Conservation (phyloP, 768 basidiomycete species). For the Krasilnikovozyma curviuscula region DNA sequence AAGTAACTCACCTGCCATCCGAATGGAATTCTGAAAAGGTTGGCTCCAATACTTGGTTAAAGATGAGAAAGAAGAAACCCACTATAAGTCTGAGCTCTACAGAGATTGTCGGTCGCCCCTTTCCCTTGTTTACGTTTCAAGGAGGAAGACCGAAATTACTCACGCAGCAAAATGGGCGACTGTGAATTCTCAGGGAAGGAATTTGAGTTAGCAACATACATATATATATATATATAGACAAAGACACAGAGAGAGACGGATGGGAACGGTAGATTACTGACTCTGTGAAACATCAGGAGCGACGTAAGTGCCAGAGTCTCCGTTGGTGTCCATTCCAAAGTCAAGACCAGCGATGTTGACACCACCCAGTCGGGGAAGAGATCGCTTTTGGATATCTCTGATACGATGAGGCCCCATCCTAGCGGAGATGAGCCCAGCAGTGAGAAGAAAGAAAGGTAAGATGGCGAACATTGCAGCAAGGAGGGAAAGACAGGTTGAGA, state of each 20-base stretch:
- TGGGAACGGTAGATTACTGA: not conserved
- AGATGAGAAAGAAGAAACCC: not conserved
- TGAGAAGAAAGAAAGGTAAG: too few relatives aligned
- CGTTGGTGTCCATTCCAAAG: conserved; percentile 1
- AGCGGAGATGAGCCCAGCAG: too few relatives aligned
- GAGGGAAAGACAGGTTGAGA: too few relatives aligned
- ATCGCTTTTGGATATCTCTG: too few relatives aligned
- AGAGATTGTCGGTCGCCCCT: not conserved
- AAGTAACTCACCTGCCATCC: too few relatives aligned
- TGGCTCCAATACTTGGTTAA: not conserved
- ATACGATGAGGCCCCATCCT: too few relatives aligned
- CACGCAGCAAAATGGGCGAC: conserved; percentile 2
- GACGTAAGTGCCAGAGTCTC: not conserved
- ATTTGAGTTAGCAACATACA: too few relatives aligned
- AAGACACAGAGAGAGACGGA: not conserved
- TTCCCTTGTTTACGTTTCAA: too few relatives aligned
- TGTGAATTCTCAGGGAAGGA: too few relatives aligned
- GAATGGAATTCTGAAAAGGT: conserved; percentile 2
- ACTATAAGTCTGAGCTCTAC: not conserved
- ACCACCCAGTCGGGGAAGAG: not conserved
- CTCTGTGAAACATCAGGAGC: conserved; percentile 1
- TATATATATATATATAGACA: too few relatives aligned
- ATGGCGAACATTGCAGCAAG: too few relatives aligned
- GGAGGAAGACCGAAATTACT: not conserved
- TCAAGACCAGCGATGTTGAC: conserved; percentile 5